These are phyloP conservation scores for Carex littledalei DNA, from an alignment of 176 grass and related monocot genomes.

Conservation along the genomic window DNA sequence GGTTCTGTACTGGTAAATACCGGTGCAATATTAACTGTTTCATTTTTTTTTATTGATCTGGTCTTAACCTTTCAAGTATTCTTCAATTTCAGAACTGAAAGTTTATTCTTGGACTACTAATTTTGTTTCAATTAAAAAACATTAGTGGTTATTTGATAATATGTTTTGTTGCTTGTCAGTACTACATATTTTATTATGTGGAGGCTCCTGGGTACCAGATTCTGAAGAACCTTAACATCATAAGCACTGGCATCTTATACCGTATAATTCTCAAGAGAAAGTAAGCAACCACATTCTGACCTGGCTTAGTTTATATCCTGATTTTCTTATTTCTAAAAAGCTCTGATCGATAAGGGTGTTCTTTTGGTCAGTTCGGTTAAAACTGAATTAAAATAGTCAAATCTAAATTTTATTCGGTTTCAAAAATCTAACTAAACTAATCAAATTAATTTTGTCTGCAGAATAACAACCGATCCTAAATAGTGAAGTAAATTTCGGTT, in stretches of 20 bases:
- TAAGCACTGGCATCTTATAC: conserved; percentile 88
- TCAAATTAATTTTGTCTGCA: no score
- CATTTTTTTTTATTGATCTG: neutral
- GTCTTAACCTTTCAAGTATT: conserved; percentile 14
- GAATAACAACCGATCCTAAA: no score
- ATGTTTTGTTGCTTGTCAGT: conserved; percentile 36
- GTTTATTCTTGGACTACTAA: neutral
- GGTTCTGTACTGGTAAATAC: no score
- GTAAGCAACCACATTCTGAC: conserved; percentile 38
- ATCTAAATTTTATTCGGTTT: no score
- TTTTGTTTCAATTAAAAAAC: neutral
- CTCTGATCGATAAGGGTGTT: neutral
- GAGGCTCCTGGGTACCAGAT: conserved; percentile 93
- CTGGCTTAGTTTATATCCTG: neutral
- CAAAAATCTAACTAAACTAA: no score
- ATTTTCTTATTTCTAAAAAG: neutral
- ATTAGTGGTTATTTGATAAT: neutral
- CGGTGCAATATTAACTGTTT: no score
- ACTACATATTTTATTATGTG: conserved; percentile 95
- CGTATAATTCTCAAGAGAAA: conserved; percentile 87
- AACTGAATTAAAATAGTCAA: no score
- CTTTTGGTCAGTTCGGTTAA: no score
- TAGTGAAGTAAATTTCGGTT: no score
- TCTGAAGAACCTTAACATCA: conserved; percentile 95
- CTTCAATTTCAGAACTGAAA: neutral